These are phyloP conservation scores for Chaetomiaceae sp. DNA, from an alignment of 2,329 filamentous ascomycete genomes.

Conservation along the genomic window DNA sequence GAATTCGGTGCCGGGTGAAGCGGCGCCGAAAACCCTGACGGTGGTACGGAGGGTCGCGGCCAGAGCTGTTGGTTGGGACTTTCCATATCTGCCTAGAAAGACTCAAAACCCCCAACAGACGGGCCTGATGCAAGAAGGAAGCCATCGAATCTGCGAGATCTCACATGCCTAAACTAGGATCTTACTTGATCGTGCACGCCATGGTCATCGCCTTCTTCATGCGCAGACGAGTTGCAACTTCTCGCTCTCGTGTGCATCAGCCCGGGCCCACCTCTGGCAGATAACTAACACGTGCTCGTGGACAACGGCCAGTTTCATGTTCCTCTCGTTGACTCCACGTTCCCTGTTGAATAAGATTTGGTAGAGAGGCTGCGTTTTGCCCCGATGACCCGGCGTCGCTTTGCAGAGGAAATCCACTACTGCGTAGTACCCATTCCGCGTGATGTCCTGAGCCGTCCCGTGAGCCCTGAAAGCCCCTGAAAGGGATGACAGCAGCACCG, in stretches of 20 bases:
- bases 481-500: neutral
- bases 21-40: too few species aligned
- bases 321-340: neutral
- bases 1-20: too few species aligned
- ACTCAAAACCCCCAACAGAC: neutral
- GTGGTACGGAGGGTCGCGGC: neutral
- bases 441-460: neutral
- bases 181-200: neutral
- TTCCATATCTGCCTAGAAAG: too few species aligned
- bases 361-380: neutral
- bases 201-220: too few species aligned
- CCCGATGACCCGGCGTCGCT: constrained; percentile 1
- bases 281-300: neutral
- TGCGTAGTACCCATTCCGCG: too few species aligned
- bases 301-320: neutral
- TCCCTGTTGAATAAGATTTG: too few species aligned
- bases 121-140: neutral
- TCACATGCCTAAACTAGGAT: neutral
- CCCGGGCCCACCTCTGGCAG: too few species aligned
- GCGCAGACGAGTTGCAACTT: too few species aligned
- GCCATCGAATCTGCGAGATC: neutral
- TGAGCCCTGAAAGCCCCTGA: constrained; percentile 2
- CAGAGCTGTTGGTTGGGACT: neutral
- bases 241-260: too few species aligned
- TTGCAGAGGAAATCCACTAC: neutral